These are phyloP conservation scores for Aspergillus spinulosporus DNA, from an alignment of 2,329 filamentous ascomycete genomes.

Conservation along the genomic window DNA sequence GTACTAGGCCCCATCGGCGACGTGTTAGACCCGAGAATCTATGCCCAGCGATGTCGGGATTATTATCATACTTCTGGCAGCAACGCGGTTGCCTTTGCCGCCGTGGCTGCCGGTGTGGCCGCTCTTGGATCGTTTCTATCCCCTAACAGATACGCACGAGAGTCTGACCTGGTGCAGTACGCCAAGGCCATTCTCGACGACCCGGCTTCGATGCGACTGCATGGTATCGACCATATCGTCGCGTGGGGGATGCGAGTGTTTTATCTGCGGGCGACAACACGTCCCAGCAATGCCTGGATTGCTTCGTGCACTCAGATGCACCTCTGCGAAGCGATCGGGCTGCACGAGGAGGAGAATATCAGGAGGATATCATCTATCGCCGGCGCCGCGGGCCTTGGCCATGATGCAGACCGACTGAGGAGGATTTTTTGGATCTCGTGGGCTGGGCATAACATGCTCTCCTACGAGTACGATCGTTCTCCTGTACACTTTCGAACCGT, in stretches of 20 bases:
- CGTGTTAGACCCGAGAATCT: constrained; percentile 28
- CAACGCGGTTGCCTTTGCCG: constrained; percentile 26
- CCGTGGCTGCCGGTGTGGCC: constrained; percentile 32
- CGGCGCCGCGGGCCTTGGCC: constrained; percentile 23
- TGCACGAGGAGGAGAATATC: constrained; percentile 33
- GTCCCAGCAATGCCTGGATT: constrained; percentile 34
- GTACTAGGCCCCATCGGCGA: constrained; percentile 26
- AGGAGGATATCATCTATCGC: constrained; percentile 29
- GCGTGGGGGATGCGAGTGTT: constrained; percentile 33
- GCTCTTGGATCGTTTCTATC: constrained; percentile 33
- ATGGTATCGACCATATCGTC: constrained; percentile 29
- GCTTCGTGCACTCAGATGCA: constrained; percentile 35
- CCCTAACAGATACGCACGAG: constrained; percentile 23
- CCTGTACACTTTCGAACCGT: constrained; percentile 28
- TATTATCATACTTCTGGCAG: constrained; percentile 27
- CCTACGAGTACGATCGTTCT: constrained; percentile 35
- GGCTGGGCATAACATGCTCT: constrained; percentile 35
- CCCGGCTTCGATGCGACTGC: constrained; percentile 29
- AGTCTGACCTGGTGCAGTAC: constrained; percentile 32
- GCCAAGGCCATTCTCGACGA: constrained; percentile 36
- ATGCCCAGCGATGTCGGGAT: constrained; percentile 30
- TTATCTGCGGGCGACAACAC: constrained; percentile 34
- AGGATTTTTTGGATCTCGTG: constrained; percentile 38
- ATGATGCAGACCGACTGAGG: constrained; percentile 34
- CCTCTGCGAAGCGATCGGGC: constrained; percentile 30